Evolutionary conservation across 2,329 filamentous ascomycete genomes (phyloP).

Genomic region (Aspergillus amoenus): DNA sequence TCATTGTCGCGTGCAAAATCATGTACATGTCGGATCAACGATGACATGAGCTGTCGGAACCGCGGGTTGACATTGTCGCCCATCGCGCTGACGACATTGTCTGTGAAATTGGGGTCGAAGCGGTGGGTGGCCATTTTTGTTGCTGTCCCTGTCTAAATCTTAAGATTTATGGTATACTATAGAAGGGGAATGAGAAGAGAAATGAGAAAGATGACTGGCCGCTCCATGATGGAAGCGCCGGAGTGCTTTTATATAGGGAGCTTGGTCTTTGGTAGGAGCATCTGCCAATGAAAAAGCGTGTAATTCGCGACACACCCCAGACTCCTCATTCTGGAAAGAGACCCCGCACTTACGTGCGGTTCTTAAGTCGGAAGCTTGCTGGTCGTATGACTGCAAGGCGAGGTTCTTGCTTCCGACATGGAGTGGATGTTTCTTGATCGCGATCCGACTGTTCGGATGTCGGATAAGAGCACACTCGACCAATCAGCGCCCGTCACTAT

Average conservation of each 20-base stretch:
- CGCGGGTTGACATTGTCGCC: constrained; percentile 65
- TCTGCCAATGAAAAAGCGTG: background rate
- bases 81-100: constrained; percentile 53
- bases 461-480: background rate
- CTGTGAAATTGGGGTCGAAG: constrained; percentile 56
- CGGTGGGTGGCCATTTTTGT: constrained; percentile 26
- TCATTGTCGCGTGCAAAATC: constrained; percentile 61
- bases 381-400: constrained; percentile 1
- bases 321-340: constrained; percentile 5
- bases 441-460: constrained; percentile 2
- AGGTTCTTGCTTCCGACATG: background rate
- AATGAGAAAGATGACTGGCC: background rate
- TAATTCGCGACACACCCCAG: constrained; percentile 4
- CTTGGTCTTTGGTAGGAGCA: background rate
- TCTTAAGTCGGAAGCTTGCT: constrained; percentile 10
- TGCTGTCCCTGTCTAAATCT: background rate
- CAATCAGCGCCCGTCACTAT: background rate
- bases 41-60: constrained; percentile 60
- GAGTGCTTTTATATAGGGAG: background rate
- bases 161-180: background rate
- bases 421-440: background rate
- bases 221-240: background rate
- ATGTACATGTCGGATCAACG: constrained; percentile 56
- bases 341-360: constrained; percentile 11
- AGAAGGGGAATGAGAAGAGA: background rate